Evolutionary conservation across 164 flowering plant genomes (phyloP), one percentile per base, ranked within the genome.

Genomic region (Chimonanthus praecox): DNA sequence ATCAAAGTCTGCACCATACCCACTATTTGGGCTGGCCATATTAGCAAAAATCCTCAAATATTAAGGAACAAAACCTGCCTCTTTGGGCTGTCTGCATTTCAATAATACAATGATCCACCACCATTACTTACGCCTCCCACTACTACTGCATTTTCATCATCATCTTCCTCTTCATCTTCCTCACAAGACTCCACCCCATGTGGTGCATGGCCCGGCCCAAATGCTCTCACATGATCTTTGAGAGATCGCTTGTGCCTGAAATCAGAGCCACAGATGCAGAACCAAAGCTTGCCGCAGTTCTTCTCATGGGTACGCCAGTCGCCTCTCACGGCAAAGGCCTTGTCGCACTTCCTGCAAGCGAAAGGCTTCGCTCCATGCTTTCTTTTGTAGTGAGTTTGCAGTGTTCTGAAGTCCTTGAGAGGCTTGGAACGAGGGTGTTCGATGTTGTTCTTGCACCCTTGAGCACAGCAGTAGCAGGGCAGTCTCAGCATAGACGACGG

Each of bases 291-390:
- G n/a, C 92, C 92, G 62, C 92, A 88, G 68, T 88, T 89, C 83
- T 89, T 89, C 81, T 89, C 92, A 66, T 89, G 94, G 8, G 94
- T 89, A 72, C 91, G 77, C 94, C 92, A 90, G 72, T 88, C 94
- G 0, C 92, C 94, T 44, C 86, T 76, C 18, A 90, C 92, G 0
- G 92, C 92, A 72, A 90, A 87, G 0, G 84, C 71, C 77, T 90
- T 90, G 8, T 81, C 87, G 68, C 94, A 90, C 69, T 88, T 90
- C 2, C 88, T 74, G 72, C 94, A 90, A 3, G 51, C 69, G 47
- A 88, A 90, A 0, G 87, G 85, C 82, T 88, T 88, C 0, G 75
- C 72, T 1, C 92, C 92, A 47, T 90, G 94, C 84, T 88, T 90
- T 16, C 94, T 69, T 81, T 87, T 90, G 86, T 88, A 88, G 71